Base-by-base conservation (phyloP, 129 eudicot species). In the Mikania micrantha region DNA sequence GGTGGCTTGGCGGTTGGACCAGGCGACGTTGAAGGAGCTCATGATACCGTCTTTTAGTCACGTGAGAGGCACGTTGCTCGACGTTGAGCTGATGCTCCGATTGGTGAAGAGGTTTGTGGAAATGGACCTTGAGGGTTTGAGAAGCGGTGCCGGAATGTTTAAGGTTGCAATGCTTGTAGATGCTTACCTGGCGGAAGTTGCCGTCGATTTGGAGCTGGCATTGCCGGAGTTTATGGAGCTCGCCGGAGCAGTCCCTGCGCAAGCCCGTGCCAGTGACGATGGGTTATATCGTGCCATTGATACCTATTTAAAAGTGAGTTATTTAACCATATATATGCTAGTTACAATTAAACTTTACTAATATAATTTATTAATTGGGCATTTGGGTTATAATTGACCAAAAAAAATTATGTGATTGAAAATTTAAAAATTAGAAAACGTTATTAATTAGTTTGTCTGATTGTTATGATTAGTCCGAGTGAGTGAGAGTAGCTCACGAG, bases 221-320 rank as follows among this genome's bases (percentile, higher is more conserved):
- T 56, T 84, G 79, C 32, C 77, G 45, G 87, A 86, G 41, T 92
- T 92, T 47, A 60, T 88, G 49, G 87, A 71, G 29, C 87, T 92
- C 19, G 98, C 98, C 25, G 71, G 78, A 45, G 86, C 78, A 0
- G 61, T 92, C 3, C 98, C 98, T 5, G 31, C 64, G 19, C 90
- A 84, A 41, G 96, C 95, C 0, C 88, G 98, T 7, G 66, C 80
- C 9, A 76, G 41, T 0, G 88, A 92, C 34, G 98, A 92, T 76
- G 91, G 95, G 3, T 77, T 92, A 59, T 88, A 92, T 72, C 85
- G 95, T 2, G 98, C 98, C 72, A 86, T 92, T 57, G 98, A 92
- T 60, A 92, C 87, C 4, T 92, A 82, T 75, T 81, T 92, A 34
- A 92, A 88, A 72, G 98, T 86, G 81, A 85, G 85, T 62, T n/a